A percentile compares a stretch with the other conserved stretches of the same genome.
Evolutionary conservation across 83 land plant genomes (phyloP).

Genomic region (Picea mariana): DNA sequence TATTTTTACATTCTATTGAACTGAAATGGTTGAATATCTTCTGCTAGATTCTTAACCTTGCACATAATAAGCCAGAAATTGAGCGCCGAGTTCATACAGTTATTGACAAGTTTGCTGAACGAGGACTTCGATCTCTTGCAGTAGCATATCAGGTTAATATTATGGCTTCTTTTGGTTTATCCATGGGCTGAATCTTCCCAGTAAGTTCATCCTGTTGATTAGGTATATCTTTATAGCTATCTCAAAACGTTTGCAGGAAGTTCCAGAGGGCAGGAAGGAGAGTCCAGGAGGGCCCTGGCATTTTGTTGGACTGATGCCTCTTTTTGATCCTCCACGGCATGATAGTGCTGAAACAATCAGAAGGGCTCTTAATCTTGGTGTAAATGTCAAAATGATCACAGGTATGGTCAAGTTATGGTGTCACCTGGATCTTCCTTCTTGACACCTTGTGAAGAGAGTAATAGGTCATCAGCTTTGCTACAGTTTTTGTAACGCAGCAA

Average conservation of each 20-base stretch:
- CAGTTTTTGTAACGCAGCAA: background rate
- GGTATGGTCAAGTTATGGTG: background rate
- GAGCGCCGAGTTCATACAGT: constrained; percentile 31
- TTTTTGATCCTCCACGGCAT: constrained; percentile 10
- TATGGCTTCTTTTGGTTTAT: constrained; percentile 12
- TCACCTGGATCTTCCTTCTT: too few relatives aligned
- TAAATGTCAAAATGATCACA: constrained; percentile 5
- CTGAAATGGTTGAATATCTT: too few relatives aligned
- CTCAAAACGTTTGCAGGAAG: constrained; percentile 37
- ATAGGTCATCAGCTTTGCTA: background rate
- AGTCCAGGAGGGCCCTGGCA: constrained; percentile 43
- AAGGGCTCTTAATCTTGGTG: constrained; percentile 8
- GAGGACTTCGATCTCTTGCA: constrained; percentile 70
- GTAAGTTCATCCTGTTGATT: background rate
- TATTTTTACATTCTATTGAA: too few relatives aligned
- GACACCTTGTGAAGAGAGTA: background rate
- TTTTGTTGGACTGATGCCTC: constrained; percentile 4
- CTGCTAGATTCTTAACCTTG: constrained; percentile 50
- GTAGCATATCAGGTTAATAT: constrained; percentile 54
- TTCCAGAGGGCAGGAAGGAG: constrained; percentile 51
- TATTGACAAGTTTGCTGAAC: constrained; percentile 43
- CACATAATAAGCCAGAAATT: constrained; percentile 23
- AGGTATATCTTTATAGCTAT: background rate
- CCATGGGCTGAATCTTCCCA: too few relatives aligned
- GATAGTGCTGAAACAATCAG: constrained; percentile 10